These are phyloP conservation scores for Mucor piriformis DNA, from an alignment of 371 early-diverging fungal genomes.

Conservation along the genomic window DNA sequence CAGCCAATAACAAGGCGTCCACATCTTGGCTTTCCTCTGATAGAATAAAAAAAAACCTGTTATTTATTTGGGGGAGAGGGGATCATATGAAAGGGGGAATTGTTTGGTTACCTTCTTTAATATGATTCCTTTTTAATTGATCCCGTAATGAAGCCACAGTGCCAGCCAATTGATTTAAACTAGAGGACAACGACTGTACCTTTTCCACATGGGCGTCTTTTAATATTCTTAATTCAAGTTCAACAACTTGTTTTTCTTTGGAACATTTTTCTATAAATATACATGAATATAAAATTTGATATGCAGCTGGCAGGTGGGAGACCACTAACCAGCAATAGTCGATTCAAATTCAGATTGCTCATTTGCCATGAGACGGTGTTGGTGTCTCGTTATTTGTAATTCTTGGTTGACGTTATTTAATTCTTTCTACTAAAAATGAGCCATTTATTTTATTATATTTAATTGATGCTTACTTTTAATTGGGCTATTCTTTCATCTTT, in stretches of 20 bases:
- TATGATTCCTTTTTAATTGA: slow-evolving; percentile 26
- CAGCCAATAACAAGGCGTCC: neutral
- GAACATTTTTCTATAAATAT: slow-evolving; percentile 34
- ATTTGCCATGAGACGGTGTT: slow-evolving; percentile 37
- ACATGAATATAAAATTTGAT: neutral
- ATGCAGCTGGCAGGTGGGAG: neutral
- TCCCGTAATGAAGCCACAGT: slow-evolving; percentile 21
- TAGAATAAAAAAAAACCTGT: neutral
- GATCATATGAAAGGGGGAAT: neutral
- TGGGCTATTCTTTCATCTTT: slow-evolving; percentile 22
- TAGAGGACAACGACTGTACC: slow-evolving; percentile 30
- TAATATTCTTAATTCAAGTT: slow-evolving; percentile 32
- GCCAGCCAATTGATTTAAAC: slow-evolving; percentile 29
- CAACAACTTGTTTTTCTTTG: slow-evolving; percentile 31
- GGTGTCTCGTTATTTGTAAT: slow-evolving; percentile 29
- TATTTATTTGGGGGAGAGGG: neutral
- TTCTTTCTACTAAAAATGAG: slow-evolving; percentile 9
- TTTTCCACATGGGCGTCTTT: slow-evolving; percentile 43
- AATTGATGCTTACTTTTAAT: slow-evolving; percentile 12
- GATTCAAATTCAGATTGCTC: slow-evolving; percentile 38
- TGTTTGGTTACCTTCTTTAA: slow-evolving; percentile 32
- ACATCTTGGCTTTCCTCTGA: neutral
- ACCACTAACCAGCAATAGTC: slow-evolving; percentile 31
- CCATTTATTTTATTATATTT: neutral
- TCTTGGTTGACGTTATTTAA: slow-evolving; percentile 15